Conservation (phyloP, 305 asterid genomes). For the Rubia balearica region DNA sequence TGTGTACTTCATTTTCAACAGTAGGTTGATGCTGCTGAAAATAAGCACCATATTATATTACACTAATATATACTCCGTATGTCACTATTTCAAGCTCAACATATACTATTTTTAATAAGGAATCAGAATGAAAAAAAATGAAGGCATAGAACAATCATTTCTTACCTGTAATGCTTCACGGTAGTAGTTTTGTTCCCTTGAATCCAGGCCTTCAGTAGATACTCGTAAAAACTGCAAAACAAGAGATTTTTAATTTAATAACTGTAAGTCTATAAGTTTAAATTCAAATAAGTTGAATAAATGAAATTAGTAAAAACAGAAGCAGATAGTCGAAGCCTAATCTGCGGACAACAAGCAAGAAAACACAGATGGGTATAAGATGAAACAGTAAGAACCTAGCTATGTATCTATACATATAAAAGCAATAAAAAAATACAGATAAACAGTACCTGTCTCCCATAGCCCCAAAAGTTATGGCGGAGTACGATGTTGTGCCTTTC, state of each 20-base stretch:
- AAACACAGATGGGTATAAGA: neutral
- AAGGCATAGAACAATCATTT: conserved; percentile 10
- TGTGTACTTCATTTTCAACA: neutral
- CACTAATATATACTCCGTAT: too few relatives aligned
- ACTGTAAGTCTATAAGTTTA: neutral
- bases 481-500: conserved; percentile 49
- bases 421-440: conserved; percentile 6
- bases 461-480: conserved; percentile 97
- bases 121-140: neutral
- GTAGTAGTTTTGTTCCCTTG: conserved; percentile 84
- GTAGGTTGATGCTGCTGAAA: neutral
- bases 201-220: conserved; percentile 93
- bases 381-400: neutral
- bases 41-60: neutral
- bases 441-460: conserved; percentile 92
- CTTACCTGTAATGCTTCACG: conserved; percentile 82
- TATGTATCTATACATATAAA: neutral
- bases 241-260: neutral
- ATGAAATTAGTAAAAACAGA: neutral
- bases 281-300: neutral
- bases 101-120: neutral
- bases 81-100: neutral
- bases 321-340: neutral
- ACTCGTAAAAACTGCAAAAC: conserved; percentile 83
- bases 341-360: neutral